These are phyloP conservation scores for Botryotinia convoluta DNA, from an alignment of 2,329 filamentous ascomycete genomes.

Conservation along the genomic window DNA sequence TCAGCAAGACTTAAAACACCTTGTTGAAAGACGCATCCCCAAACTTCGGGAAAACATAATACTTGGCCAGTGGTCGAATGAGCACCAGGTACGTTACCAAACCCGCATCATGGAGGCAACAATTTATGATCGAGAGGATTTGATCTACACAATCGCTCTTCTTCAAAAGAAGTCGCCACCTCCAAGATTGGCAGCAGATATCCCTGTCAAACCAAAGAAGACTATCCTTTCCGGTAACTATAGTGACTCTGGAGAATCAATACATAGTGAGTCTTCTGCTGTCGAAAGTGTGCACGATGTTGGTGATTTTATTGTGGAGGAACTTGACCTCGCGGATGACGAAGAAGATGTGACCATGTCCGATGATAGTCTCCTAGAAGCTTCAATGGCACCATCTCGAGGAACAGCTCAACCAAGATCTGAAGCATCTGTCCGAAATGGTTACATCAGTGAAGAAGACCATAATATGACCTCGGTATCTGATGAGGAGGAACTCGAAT, in stretches of 20 bases:
- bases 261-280: constrained; percentile 28
- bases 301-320: constrained; percentile 49
- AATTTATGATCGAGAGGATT: constrained; percentile 58
- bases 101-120: constrained; percentile 61
- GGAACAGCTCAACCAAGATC: background rate
- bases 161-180: constrained; percentile 46
- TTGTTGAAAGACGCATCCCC: constrained; percentile 50
- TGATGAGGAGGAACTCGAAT: background rate
- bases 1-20: constrained; percentile 43
- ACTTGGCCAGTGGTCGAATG: constrained; percentile 51
- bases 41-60: constrained; percentile 54
- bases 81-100: constrained; percentile 52
- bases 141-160: constrained; percentile 50
- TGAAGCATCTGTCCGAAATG: background rate
- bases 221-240: constrained; percentile 19
- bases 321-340: constrained; percentile 32
- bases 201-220: constrained; percentile 22
- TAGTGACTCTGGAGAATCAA: constrained; percentile 31
- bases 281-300: constrained; percentile 45
- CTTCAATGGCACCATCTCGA: background rate
- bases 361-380: constrained; percentile 1
- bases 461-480: background rate
- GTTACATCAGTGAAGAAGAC: background rate
- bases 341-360: constrained; percentile 28
- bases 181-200: constrained; percentile 33